Evolutionary conservation across 108 stramenopile species (phyloP).

Genomic region (Cyclotella choctawhatcheeana): DNA sequence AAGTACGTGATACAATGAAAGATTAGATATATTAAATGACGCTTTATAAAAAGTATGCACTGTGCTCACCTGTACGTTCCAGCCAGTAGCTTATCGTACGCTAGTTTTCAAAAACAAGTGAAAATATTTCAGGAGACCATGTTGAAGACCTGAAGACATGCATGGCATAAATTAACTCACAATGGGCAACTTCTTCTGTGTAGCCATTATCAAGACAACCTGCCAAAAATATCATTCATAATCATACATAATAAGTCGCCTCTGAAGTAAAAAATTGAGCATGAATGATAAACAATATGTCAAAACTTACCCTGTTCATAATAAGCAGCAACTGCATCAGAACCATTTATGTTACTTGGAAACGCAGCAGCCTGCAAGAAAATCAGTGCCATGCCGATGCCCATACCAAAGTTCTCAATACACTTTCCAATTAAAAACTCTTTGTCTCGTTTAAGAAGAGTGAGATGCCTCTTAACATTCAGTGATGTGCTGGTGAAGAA

Average conservation of each 20-base stretch:
- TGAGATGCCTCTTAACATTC: slow-evolving; percentile 57
- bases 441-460: slow-evolving; percentile 64
- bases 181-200: not conserved
- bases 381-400: slow-evolving; percentile 44
- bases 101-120: too few relatives aligned
- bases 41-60: too few relatives aligned
- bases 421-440: slow-evolving; percentile 63
- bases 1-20: too few relatives aligned
- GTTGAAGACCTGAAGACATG: too few relatives aligned
- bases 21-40: too few relatives aligned
- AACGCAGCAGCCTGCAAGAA: slow-evolving; percentile 48
- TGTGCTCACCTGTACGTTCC: slow-evolving; percentile 44
- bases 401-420: slow-evolving; percentile 54
- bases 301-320: slow-evolving; percentile 45
- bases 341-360: slow-evolving; percentile 33
- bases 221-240: too few relatives aligned
- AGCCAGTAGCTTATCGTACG: slow-evolving; percentile 28
- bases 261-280: too few relatives aligned
- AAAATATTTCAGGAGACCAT: too few relatives aligned
- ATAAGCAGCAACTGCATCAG: slow-evolving; percentile 23
- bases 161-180: too few relatives aligned
- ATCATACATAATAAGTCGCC: not conserved
- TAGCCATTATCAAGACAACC: not conserved
- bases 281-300: too few relatives aligned
- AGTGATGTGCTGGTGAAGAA: slow-evolving; percentile 49